Evolutionary conservation across 148 eudicot genomes (phyloP), one percentile per base, ranked within the genome.

Genomic region (Mesembryanthemum crystallinum): DNA sequence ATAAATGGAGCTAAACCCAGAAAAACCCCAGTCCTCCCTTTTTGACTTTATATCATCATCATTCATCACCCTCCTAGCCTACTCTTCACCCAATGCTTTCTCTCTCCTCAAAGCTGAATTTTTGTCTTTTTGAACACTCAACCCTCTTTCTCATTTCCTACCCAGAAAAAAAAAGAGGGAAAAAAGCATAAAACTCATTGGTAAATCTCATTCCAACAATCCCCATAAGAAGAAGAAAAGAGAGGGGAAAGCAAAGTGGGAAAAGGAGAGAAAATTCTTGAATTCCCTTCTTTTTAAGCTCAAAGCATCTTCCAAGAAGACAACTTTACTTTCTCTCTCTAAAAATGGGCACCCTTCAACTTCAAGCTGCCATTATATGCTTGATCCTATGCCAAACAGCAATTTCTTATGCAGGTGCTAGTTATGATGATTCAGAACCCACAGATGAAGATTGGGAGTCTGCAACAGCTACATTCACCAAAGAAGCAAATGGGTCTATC

Each of bases 391-490:
- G 78, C 54, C 80, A 68, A 29, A 59, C 74, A 43, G n/a, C 59
- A 73, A 35, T 6, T 35, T 60, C 51, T 23, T 73, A 69, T 66
- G 66, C 60, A 23, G 69, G 55, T 29, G 43, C 80, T 1, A 52
- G 68, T 30, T 80, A 59, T 68, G 88, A 82, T 73, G 83, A 85
- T 69, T 74, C 79, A 51, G 83, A 77, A 12, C 80, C 83, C 25
- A 59, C 69, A 42, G 89, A 84, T 27, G 82, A 57, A 59, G 88
- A 79, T 28, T 89, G 93, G 93, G 84, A 76, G 43, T 84, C 91
- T 55, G 91, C 88, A 24, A 77, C 91, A 23, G 89, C 93, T 10
- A 89, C 91, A 35, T 89, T 71, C 73, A 75, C 75, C 47, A 87
- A 86, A 72, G 87, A 84, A 72, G 73, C 84, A 0, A 83, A 89